phyloP scores from a whole-genome alignment of 208 protist species.

The Trypanosoma platydactyli region DNA sequence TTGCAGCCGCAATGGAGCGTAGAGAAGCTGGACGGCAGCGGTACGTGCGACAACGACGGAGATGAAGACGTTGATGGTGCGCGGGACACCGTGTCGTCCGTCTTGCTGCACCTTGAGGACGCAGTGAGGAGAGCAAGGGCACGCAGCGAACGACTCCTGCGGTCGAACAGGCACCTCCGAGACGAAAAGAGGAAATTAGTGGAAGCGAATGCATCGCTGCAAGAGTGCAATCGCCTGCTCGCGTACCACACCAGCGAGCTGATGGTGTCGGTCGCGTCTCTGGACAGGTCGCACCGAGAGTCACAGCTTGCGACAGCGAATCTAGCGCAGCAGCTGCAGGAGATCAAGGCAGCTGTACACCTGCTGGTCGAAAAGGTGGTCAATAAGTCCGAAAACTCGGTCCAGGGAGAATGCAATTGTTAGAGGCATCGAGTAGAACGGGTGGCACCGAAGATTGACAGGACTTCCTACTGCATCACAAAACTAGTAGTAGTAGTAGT shows the following conservation, averaged over 20 bases:
- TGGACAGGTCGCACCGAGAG: slow-evolving; percentile 6
- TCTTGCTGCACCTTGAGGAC: neutral
- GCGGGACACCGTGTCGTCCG: neutral
- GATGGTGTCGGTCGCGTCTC: neutral
- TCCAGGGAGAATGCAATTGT: too few species aligned
- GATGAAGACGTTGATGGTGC: slow-evolving; percentile 9
- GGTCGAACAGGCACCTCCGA: slow-evolving; percentile 6
- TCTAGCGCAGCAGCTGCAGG: slow-evolving; percentile 7
- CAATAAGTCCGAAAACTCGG: neutral
- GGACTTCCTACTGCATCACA: neutral
- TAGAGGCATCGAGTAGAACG: too few species aligned
- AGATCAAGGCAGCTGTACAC: slow-evolving; percentile 16
- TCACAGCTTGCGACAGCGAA: neutral
- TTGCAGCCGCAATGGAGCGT: slow-evolving; percentile 28
- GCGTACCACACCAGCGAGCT: neutral
- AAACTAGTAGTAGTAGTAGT: neutral
- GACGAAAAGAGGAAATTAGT: slow-evolving; percentile 5
- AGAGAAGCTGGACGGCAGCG: neutral
- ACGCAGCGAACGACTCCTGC: slow-evolving; percentile 1
- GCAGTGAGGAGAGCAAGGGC: neutral
- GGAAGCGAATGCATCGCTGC: neutral
- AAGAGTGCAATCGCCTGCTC: slow-evolving; percentile 15
- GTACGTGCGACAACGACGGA: slow-evolving; percentile 2
- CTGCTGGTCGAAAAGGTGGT: neutral
- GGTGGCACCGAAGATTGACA: too few species aligned